phyloP scores from a whole-genome alignment of 345 rosid species.

The Citrus trifoliata region DNA sequence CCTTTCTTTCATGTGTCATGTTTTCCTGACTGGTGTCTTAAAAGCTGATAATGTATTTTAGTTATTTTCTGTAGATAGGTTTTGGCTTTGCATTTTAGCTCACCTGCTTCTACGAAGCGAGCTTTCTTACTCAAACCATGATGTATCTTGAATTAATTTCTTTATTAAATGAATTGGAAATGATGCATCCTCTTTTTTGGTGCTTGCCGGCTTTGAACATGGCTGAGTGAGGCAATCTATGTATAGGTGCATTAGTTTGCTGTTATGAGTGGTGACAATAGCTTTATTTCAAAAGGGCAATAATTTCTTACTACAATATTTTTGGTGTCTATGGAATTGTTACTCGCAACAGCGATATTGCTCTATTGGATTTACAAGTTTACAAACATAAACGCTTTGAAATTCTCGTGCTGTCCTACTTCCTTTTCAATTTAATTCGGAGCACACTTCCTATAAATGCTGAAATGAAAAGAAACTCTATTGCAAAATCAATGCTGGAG shows the following conservation, averaged over 20 bases:
- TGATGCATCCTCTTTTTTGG: too few relatives aligned
- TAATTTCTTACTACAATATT: too few relatives aligned
- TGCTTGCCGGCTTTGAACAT: too few relatives aligned
- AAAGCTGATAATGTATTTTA: neutral
- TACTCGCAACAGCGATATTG: too few relatives aligned
- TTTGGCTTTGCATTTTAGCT: too few relatives aligned
- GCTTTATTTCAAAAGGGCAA: too few relatives aligned
- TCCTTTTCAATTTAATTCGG: neutral
- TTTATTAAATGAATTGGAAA: neutral
- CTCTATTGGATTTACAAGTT: too few relatives aligned
- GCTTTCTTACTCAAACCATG: neutral
- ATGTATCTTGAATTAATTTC: neutral
- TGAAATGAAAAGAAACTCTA: neutral
- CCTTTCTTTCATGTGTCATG: neutral
- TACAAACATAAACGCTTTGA: neutral
- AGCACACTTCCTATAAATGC: neutral
- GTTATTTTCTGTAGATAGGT: neutral
- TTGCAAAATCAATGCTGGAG: neutral
- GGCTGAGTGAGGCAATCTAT: too few relatives aligned
- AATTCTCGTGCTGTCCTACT: neutral
- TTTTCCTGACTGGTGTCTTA: neutral
- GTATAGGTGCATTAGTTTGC: too few relatives aligned
- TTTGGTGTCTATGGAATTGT: too few relatives aligned
- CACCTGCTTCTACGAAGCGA: conserved; percentile 1
- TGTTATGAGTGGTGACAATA: too few relatives aligned